Conservation (phyloP, 331 rosid genomes). For the Phaseolus coccineus region DNA sequence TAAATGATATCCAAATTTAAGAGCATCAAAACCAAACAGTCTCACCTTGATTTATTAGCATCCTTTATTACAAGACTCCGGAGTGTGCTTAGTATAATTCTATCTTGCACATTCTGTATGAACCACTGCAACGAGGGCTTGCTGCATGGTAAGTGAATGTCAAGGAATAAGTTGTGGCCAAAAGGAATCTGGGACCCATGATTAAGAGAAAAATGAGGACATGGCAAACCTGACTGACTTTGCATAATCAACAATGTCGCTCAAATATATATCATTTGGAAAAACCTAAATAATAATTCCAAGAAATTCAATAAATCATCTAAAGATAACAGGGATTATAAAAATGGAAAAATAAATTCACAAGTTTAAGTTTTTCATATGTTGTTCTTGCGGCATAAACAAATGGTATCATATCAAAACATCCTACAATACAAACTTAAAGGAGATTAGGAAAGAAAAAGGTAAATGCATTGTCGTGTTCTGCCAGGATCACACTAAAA, state of each 20-base stretch:
- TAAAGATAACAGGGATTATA: slow-evolving; percentile 19
- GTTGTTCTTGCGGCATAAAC: slow-evolving; percentile 28
- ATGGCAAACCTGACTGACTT: slow-evolving; percentile 68
- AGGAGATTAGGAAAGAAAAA: slow-evolving; percentile 17
- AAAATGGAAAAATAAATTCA: slow-evolving; percentile 16
- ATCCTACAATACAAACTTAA: slow-evolving; percentile 8
- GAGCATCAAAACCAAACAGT: slow-evolving; percentile 27
- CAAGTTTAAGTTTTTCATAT: background rate
- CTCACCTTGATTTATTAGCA: slow-evolving; percentile 79
- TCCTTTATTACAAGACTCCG: slow-evolving; percentile 64
- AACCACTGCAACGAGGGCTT: slow-evolving; percentile 86
- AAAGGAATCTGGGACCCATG: slow-evolving; percentile 6
- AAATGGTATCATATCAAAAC: slow-evolving; percentile 30
- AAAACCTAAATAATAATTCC: slow-evolving; percentile 62
- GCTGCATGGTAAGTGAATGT: slow-evolving; percentile 56
- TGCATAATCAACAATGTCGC: slow-evolving; percentile 71
- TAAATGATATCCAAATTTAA: slow-evolving; percentile 36
- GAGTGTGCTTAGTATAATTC: slow-evolving; percentile 64
- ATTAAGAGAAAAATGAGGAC: slow-evolving; percentile 11
- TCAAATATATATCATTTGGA: slow-evolving; percentile 75
- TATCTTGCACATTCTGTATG: slow-evolving; percentile 73
- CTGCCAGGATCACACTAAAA: slow-evolving; percentile 26
- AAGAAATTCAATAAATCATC: slow-evolving; percentile 40
- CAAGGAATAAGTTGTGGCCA: slow-evolving; percentile 29
- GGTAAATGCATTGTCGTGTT: slow-evolving; percentile 19